Conservation (phyloP, 805 yeast species). For the Wickerhamomyces bisporus region DNA sequence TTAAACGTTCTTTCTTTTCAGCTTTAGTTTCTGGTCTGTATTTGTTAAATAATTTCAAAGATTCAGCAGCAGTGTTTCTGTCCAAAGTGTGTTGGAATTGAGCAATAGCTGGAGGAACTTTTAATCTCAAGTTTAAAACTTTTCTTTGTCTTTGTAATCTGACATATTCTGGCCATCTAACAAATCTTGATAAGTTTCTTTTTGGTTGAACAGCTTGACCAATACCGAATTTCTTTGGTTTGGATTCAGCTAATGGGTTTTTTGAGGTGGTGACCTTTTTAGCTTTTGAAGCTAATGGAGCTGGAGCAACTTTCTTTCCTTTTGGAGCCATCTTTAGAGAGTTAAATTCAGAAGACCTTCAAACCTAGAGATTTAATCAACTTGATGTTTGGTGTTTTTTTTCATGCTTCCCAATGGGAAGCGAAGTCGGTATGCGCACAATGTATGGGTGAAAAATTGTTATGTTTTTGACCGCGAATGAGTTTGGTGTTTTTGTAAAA, state of each 20-base stretch:
- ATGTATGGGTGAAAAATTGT: too few relatives aligned
- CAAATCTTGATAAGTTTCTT: conserved; percentile 94
- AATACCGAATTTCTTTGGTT: conserved; percentile 92
- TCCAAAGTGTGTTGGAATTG: conserved; percentile 95
- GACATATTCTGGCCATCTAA: conserved; percentile 98
- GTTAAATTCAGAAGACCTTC: too few relatives aligned
- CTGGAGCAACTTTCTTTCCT: conserved; percentile 86
- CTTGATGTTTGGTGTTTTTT: neutral
- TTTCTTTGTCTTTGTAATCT: conserved; percentile 99
- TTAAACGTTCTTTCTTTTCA: conserved; percentile 98
- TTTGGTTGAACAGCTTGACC: conserved; percentile 95
- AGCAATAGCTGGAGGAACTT: conserved; percentile 98
- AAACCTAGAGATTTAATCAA: too few relatives aligned
- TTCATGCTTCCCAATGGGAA: too few relatives aligned
- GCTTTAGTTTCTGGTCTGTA: conserved; percentile 97
- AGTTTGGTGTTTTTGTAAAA: too few relatives aligned
- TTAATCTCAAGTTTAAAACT: conserved; percentile 89
- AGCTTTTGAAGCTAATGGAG: conserved; percentile 83
- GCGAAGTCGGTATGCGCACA: neutral
- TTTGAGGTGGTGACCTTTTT: conserved; percentile 52
- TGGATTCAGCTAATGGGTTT: conserved; percentile 86
- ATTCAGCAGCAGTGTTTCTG: conserved; percentile 97
- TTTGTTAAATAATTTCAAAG: conserved; percentile 96
- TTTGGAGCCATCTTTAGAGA: conserved; percentile 5
- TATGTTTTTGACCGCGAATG: too few relatives aligned